Evolutionary conservation across 768 basidiomycete genomes (phyloP).

Genomic region (Tylopilus cervinicoccineus): DNA sequence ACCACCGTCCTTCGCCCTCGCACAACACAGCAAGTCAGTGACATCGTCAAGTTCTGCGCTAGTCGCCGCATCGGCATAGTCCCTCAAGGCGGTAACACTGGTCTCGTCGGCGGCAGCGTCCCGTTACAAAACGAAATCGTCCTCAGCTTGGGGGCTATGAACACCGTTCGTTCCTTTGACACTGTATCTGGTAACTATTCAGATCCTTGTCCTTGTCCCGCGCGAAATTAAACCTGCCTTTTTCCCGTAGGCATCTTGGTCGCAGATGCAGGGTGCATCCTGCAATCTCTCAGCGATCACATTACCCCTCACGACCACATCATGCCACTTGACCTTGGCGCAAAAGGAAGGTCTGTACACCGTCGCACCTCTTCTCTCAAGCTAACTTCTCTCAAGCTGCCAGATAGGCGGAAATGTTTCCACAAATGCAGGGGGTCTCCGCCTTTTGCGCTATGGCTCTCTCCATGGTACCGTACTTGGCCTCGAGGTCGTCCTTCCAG

Average conservation of each 20-base stretch:
- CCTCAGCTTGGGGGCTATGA: slow-evolving; percentile 80
- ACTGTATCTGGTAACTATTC: slow-evolving; percentile 63
- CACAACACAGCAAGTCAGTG: slow-evolving; percentile 81
- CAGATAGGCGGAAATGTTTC: slow-evolving; percentile 97
- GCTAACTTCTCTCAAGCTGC: slow-evolving; percentile 50
- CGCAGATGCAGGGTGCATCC: slow-evolving; percentile 91
- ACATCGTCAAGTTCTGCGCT: slow-evolving; percentile 85
- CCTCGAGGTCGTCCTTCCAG: slow-evolving; percentile 91
- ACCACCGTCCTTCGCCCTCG: slow-evolving; percentile 88
- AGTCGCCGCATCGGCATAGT: slow-evolving; percentile 81
- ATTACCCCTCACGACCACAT: slow-evolving; percentile 87
- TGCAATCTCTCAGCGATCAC: slow-evolving; percentile 83
- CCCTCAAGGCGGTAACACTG: slow-evolving; percentile 98
- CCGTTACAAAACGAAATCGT: slow-evolving; percentile 87
- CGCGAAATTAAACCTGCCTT: slow-evolving; percentile 3
- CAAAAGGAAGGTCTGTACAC: slow-evolving; percentile 81
- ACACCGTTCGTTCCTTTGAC: slow-evolving; percentile 77
- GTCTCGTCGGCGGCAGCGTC: slow-evolving; percentile 92
- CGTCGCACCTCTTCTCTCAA: not conserved
- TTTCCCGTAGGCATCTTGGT: slow-evolving; percentile 72
- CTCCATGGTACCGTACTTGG: slow-evolving; percentile 94
- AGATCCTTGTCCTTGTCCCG: slow-evolving; percentile 1
- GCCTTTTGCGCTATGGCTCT: slow-evolving; percentile 90
- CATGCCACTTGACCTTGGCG: slow-evolving; percentile 94
- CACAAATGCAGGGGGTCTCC: slow-evolving; percentile 96